Percentiles rank a stretch among this genome's conserved stretches.
phyloP scores from a whole-genome alignment of 2,329 filamentous ascomycete genomes.

The Orbilia brochopaga region DNA sequence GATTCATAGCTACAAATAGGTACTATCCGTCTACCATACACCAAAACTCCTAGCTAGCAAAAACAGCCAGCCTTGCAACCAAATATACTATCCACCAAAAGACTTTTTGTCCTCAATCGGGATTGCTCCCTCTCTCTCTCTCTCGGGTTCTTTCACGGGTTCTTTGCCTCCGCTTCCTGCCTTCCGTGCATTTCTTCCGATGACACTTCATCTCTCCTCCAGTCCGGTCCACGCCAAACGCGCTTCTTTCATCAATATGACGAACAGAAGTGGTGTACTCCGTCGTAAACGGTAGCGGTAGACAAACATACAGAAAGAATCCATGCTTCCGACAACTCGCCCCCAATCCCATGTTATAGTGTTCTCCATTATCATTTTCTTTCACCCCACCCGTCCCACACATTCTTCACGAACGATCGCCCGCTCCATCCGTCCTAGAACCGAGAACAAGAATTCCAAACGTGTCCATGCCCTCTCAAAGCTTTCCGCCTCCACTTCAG shows the following conservation, averaged over 20 bases:
- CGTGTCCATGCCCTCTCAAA: constrained; percentile 2
- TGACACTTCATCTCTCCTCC: not conserved
- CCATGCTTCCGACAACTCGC: not conserved
- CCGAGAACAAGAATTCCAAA: not conserved
- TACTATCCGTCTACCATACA: too few relatives aligned
- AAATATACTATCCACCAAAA: constrained; percentile 4
- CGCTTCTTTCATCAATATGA: not conserved
- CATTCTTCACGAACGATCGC: not conserved
- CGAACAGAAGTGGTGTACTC: constrained; percentile 1
- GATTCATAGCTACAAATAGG: too few relatives aligned
- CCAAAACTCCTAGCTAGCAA: too few relatives aligned
- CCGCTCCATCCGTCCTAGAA: not conserved
- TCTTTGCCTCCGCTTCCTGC: constrained; percentile 6
- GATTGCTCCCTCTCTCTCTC: constrained; percentile 9
- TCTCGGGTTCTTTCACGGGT: constrained; percentile 4
- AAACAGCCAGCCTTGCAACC: not conserved
- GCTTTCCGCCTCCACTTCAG: not conserved
- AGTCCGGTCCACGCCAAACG: constrained; percentile 3
- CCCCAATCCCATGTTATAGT: not conserved
- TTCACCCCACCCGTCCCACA: not conserved
- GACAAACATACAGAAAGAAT: not conserved
- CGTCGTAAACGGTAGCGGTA: not conserved
- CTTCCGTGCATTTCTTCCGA: not conserved
- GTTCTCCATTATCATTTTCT: constrained; percentile 10
- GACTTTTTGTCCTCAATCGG: constrained; percentile 1